Evolutionary conservation across 2,329 filamentous ascomycete genomes (phyloP), one percentile per base, ranked within the genome.

Genomic region (Colletotrichum cereale): DNA sequence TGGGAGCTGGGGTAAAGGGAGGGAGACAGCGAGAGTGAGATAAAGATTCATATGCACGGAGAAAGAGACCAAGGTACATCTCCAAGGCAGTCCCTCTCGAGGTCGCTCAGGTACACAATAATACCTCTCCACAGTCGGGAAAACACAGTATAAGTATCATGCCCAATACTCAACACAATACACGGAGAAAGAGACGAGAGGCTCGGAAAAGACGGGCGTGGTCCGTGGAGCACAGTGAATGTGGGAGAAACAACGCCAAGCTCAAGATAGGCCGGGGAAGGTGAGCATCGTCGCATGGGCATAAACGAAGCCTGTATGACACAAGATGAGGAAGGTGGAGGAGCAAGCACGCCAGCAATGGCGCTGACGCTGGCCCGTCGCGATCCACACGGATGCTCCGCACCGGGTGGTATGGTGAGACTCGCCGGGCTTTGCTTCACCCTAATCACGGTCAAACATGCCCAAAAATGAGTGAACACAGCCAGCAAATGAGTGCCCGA

Each of bases 221-320:
- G 14, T 40, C 3, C 38, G 60, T 52, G 66, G 66, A 67, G 67
- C 47, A 36, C 24, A 26, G 31, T 21, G 24, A n/a, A 63, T 34
- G 48, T 26, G 38, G 26, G 24, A 66, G 55, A 66, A 66, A 61
- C 62, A 53, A 61, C 26, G 47, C 47, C 67, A 61, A 70, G 67
- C 36, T 36, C 29, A 34, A 48, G 26, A 58, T 40, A 12, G 60
- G 38, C 67, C 36, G 48, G 36, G 55, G 38, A 42, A 60, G 40
- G 44, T 53, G 29, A 44, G 52, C 56, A 38, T 66, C 34, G 50
- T 36, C 26, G 26, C 21, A 31, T 53, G 56, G 44, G 36, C 29
- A 34, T 44, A n/a, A 12, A 44, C 14, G 18, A 29, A 60, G 24
- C 26, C 31, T 38, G 38, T 8, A 47, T 62, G 65, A 55, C 50